These are phyloP conservation scores for Metschnikowia noctiluminum DNA, from an alignment of 805 yeast species.

Conservation along the genomic window DNA sequence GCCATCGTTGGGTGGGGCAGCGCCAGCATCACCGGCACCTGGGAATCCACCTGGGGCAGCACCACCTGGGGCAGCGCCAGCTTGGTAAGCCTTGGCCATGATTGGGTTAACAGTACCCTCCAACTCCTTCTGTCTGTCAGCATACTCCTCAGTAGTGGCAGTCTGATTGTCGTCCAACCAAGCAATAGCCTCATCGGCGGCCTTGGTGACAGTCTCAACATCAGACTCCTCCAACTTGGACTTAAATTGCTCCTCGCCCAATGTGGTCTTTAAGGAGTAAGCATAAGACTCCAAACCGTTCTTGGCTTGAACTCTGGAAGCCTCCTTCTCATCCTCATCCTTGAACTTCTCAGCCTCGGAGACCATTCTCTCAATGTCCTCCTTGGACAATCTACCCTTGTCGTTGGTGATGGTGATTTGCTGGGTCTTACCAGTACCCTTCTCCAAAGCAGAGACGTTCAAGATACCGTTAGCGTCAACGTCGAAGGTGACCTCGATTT, in stretches of 20 bases:
- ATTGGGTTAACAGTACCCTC: conserved; percentile 95
- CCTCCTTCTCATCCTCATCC: conserved; percentile 72
- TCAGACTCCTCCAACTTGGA: conserved; percentile 60
- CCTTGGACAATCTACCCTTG: conserved; percentile 97
- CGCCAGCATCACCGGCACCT: conserved; percentile 50
- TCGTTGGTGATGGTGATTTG: conserved; percentile 98
- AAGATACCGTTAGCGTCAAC: conserved; percentile 96
- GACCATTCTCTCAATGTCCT: conserved; percentile 97
- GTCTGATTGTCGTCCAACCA: conserved; percentile 95
- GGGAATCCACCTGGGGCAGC: conserved; percentile 51
- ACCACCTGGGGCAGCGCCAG: conserved; percentile 79
- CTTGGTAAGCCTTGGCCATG: conserved; percentile 95
- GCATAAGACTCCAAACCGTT: conserved; percentile 94
- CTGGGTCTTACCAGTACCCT: conserved; percentile 97
- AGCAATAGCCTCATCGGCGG: conserved; percentile 78
- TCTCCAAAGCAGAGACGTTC: conserved; percentile 94
- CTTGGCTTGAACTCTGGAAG: conserved; percentile 88
- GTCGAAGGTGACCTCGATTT: conserved; percentile 95
- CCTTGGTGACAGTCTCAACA: conserved; percentile 65
- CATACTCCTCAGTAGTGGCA: conserved; percentile 87
- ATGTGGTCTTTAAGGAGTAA: conserved; percentile 73
- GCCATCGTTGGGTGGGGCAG: conserved; percentile 40
- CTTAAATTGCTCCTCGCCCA: conserved; percentile 66
- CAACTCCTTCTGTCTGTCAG: conserved; percentile 92
- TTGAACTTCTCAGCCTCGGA: conserved; percentile 88